Evolutionary conservation across 1,284 basidiomycete genomes (phyloP).

Genomic region (Paramarasmius palmivorus): DNA sequence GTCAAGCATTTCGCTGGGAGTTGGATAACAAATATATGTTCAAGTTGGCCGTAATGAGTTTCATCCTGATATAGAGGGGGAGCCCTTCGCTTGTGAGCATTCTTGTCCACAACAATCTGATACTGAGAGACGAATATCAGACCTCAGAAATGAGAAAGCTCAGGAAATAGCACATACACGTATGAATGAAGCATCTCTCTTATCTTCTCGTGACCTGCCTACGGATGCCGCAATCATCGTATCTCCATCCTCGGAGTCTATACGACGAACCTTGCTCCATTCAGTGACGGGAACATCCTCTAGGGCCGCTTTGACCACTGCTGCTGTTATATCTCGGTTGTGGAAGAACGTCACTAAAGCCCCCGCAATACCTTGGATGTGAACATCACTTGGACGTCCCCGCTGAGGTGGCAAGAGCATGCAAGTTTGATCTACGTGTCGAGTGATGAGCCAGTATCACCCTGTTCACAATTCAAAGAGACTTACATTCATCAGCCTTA

Average conservation of each 20-base stretch:
- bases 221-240: slow-evolving; percentile 25
- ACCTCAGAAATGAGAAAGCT: not conserved
- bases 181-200: slow-evolving; percentile 30
- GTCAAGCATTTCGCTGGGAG: too few relatives aligned
- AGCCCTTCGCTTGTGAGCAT: slow-evolving; percentile 13
- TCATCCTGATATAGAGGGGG: slow-evolving; percentile 11
- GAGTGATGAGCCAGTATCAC: too few relatives aligned
- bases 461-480: too few relatives aligned
- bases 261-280: slow-evolving; percentile 28
- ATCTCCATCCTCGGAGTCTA: slow-evolving; percentile 31
- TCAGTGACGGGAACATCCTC: slow-evolving; percentile 13
- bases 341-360: not conserved
- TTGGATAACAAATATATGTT: slow-evolving; percentile 19
- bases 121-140: slow-evolving; percentile 21
- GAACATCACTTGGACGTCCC: too few relatives aligned
- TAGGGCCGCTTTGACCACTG: not conserved
- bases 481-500: too few relatives aligned
- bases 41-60: slow-evolving; percentile 23
- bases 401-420: too few relatives aligned
- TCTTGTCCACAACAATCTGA: slow-evolving; percentile 24
- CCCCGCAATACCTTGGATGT: slow-evolving; percentile 22
- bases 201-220: slow-evolving; percentile 17
- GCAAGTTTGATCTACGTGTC: too few relatives aligned
- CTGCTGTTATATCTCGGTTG: not conserved
- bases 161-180: slow-evolving; percentile 22